These are phyloP conservation scores for Lithocarpus polystachyus DNA, from an alignment of 306 rosid genomes.

Conservation along the genomic window DNA sequence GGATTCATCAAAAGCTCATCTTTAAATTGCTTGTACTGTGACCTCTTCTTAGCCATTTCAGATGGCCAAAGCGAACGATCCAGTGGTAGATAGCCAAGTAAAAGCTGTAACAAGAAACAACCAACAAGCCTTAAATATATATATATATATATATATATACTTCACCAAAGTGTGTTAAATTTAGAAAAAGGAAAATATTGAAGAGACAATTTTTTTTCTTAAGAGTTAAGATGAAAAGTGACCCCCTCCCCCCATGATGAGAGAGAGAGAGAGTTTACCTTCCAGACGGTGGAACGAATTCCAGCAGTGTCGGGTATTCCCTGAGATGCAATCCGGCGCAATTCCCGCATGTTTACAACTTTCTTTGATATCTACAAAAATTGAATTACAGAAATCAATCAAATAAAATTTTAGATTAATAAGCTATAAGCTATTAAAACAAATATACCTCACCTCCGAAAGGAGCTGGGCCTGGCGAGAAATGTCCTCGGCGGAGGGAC, in stretches of 20 bases:
- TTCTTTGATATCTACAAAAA: constrained; percentile 66
- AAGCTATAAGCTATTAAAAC: neutral
- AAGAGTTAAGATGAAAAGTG: no score
- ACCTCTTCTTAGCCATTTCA: constrained; percentile 87
- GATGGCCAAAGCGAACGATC: constrained; percentile 84
- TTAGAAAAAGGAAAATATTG: no score
- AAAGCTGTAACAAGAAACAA: constrained; percentile 49
- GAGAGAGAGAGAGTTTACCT: constrained; percentile 38
- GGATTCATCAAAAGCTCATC: constrained; percentile 96
- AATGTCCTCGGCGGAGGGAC: constrained; percentile 53
- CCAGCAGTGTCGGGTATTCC: constrained; percentile 93
- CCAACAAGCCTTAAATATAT: constrained; percentile 18
- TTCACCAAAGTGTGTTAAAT: no score
- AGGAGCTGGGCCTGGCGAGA: constrained; percentile 83
- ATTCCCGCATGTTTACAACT: constrained; percentile 60
- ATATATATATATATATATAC: neutral
- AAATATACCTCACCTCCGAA: constrained; percentile 57
- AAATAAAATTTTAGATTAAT: neutral
- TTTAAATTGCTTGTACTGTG: constrained; percentile 87
- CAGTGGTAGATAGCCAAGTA: constrained; percentile 81
- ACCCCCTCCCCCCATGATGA: no score
- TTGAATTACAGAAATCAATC: neutral
- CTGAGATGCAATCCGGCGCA: constrained; percentile 74
- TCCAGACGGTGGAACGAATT: constrained; percentile 92
- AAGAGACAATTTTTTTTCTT: no score